A percentile compares a stretch with the other conserved stretches of the same genome.
These are phyloP conservation scores for Pelargonium nanum DNA, from an alignment of 345 rosid species.

Conservation along the genomic window DNA sequence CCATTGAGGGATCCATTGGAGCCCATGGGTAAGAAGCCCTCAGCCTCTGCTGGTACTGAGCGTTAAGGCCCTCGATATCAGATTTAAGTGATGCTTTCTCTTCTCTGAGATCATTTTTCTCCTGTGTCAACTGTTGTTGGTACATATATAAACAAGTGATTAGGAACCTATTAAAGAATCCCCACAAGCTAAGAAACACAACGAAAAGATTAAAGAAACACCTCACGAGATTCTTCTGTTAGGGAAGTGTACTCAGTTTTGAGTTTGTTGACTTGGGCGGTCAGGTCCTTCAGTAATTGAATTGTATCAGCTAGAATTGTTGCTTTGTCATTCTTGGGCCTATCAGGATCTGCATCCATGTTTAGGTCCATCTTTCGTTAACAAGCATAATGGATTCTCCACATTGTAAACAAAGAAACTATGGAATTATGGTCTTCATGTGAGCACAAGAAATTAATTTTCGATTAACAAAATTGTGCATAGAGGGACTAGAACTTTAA, in stretches of 20 bases:
- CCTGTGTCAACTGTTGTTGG: conserved; percentile 55
- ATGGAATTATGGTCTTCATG: background rate
- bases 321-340: conserved; percentile 87
- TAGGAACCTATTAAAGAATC: background rate
- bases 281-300: conserved; percentile 74
- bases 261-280: conserved; percentile 65
- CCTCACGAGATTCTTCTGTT: conserved; percentile 86
- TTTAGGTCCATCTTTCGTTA: conserved; percentile 1
- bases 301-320: conserved; percentile 69
- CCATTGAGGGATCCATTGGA: conserved; percentile 53
- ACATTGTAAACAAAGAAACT: background rate
- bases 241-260: conserved; percentile 54
- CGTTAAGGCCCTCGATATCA: conserved; percentile 59
- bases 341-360: conserved; percentile 55
- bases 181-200: background rate
- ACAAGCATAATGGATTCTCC: background rate
- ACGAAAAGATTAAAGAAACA: conserved; percentile 13
- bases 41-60: conserved; percentile 67
- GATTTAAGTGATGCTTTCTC: conserved; percentile 72
- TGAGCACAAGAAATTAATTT: background rate
- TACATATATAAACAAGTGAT: background rate
- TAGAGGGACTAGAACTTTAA: too few relatives aligned
- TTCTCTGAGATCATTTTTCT: conserved; percentile 83
- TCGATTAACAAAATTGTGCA: too few relatives aligned
- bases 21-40: conserved; percentile 64